Evolutionary conservation across 2,329 filamentous ascomycete species (phyloP).

Genomic region (Fusarium subglutinans): DNA sequence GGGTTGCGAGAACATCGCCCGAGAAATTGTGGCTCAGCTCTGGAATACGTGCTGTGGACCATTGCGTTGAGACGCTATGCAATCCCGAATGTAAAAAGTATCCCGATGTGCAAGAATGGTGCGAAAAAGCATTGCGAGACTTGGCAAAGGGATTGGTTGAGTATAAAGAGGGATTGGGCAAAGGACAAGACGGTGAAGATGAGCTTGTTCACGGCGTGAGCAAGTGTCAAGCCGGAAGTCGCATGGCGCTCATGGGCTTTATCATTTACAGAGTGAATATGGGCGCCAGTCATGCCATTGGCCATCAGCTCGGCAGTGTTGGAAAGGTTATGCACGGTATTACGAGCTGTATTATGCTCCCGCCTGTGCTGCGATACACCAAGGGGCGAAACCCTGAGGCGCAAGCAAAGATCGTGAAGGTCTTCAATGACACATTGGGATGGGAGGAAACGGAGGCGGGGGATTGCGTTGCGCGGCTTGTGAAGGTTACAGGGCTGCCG

Average conservation of each 20-base stretch:
- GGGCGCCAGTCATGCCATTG: constrained; percentile 21
- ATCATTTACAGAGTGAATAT: constrained; percentile 14
- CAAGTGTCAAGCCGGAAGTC: constrained; percentile 19
- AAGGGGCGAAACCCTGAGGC: not conserved
- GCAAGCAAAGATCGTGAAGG: not conserved
- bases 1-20: constrained; percentile 2
- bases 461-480: not conserved
- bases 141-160: not conserved
- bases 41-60: constrained; percentile 12
- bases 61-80: constrained; percentile 7
- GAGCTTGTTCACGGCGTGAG: not conserved
- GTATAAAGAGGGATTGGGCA: constrained; percentile 1
- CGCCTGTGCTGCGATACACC: constrained; percentile 4
- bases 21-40: constrained; percentile 8
- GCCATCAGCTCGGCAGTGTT: constrained; percentile 7
- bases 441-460: constrained; percentile 9
- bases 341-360: constrained; percentile 19
- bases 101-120: constrained; percentile 3
- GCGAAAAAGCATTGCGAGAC: not conserved
- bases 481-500: not conserved
- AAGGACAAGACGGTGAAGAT: not conserved
- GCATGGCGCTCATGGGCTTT: constrained; percentile 21
- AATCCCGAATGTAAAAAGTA: constrained; percentile 4
- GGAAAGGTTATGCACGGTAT: constrained; percentile 21
- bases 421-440: constrained; percentile 5